Conservation (phyloP, 169 alveolate genomes). For the Neospora caninum region DNA sequence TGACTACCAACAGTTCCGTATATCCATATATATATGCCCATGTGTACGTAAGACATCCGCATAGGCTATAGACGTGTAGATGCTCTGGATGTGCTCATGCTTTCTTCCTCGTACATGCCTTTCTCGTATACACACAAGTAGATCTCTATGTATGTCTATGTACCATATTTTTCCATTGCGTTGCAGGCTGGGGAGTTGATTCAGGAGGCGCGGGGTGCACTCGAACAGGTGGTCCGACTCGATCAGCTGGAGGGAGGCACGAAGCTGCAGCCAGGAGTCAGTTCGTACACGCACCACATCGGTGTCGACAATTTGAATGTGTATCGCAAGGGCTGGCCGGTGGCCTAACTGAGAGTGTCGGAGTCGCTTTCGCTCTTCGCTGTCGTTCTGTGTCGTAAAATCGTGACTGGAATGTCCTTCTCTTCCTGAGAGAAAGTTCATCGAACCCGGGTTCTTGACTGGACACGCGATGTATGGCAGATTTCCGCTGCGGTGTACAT, state of each 20-base stretch:
- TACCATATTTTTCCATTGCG: neutral
- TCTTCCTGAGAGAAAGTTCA: too few species aligned
- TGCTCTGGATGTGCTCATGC: neutral
- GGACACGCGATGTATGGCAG: too few species aligned
- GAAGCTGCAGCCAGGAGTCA: neutral
- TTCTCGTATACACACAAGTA: neutral
- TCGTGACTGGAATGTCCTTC: too few species aligned
- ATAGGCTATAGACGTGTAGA: neutral
- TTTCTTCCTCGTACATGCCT: neutral
- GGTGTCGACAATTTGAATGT: slow-evolving; percentile 67
- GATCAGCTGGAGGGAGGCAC: neutral
- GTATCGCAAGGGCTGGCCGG: slow-evolving; percentile 67
- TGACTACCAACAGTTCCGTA: neutral
- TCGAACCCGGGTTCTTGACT: too few species aligned
- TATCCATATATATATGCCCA: neutral
- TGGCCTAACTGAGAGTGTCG: slow-evolving; percentile 22
- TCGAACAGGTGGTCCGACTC: slow-evolving; percentile 7
- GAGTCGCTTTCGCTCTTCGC: neutral
- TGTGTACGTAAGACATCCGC: neutral
- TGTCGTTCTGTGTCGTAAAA: neutral
- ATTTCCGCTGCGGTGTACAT: too few species aligned
- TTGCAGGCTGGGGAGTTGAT: slow-evolving; percentile 20
- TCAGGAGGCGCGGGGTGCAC: slow-evolving; percentile 34
- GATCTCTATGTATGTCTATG: neutral
- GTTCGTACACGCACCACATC: slow-evolving; percentile 65